Conservation (phyloP, 2,329 filamentous ascomycete genomes). For the Fusarium fujikuroi region DNA sequence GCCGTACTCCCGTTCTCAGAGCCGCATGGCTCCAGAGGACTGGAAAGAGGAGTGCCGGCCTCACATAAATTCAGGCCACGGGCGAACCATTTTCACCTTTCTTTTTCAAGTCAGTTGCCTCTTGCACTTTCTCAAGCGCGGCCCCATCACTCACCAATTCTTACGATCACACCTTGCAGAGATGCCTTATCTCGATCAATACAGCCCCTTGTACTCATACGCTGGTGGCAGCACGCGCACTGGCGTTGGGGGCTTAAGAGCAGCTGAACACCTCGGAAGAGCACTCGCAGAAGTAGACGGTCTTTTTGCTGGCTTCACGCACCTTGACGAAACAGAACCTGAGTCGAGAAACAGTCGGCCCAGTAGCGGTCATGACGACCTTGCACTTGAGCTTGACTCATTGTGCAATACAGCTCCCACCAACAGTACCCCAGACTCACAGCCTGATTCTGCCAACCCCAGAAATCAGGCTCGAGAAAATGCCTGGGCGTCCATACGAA, state of each 20-base stretch:
- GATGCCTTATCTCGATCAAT: background rate
- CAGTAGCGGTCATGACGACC: fast-evolving
- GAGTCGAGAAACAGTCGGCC: fast-evolving
- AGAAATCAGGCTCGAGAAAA: background rate
- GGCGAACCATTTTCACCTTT: background rate
- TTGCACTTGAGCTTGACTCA: background rate
- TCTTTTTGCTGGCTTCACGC: constrained; percentile 19
- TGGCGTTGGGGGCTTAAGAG: background rate
- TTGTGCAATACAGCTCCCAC: background rate
- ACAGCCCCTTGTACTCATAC: background rate
- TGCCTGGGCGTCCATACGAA: constrained; percentile 13
- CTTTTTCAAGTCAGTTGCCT: background rate
- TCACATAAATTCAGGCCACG: background rate
- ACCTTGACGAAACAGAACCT: constrained; percentile 9
- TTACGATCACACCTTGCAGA: fast-evolving
- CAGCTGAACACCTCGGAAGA: background rate
- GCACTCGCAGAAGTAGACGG: constrained; percentile 28
- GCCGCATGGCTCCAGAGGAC: background rate
- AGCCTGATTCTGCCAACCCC: background rate
- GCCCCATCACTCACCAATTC: too few species aligned
- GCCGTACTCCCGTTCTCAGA: background rate
- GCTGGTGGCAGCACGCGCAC: constrained; percentile 1
- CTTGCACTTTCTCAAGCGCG: background rate
- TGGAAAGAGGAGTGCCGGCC: too few species aligned
- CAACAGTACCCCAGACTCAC: background rate